These are phyloP conservation scores for Fusarium haematococcum DNA, from an alignment of 2,329 filamentous ascomycete species.

Conservation along the genomic window DNA sequence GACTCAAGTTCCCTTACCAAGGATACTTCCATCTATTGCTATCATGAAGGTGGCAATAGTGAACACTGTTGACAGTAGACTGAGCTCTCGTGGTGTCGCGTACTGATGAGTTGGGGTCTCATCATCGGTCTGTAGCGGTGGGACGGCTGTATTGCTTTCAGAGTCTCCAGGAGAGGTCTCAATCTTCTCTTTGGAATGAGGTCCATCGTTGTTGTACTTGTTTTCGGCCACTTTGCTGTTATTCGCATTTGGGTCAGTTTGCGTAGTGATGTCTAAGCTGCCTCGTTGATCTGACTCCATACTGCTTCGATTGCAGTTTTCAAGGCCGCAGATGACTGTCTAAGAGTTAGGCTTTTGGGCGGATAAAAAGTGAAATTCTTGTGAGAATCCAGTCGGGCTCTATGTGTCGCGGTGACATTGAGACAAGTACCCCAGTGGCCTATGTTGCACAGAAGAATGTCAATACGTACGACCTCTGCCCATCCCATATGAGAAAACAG, in stretches of 20 bases:
- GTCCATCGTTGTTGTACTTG: background rate
- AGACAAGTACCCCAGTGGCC: background rate
- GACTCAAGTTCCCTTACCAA: background rate
- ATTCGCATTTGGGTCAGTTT: background rate
- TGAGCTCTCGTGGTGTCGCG: constrained; percentile 20
- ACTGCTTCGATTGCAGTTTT: background rate
- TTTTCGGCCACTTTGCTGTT: background rate
- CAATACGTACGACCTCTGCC: background rate
- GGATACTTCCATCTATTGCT: constrained; percentile 20
- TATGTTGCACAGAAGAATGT: background rate
- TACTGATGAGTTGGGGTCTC: constrained; percentile 9
- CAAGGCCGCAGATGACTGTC: too few species aligned
- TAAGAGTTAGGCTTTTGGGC: too few species aligned
- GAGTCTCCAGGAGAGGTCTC: background rate
- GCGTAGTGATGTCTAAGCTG: background rate
- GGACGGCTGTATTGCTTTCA: background rate
- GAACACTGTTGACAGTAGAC: constrained; percentile 20
- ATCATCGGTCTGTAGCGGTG: background rate
- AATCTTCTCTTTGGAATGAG: background rate
- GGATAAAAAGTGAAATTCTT: too few species aligned
- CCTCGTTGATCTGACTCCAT: constrained; percentile 6
- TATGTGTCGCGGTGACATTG: background rate
- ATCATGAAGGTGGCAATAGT: constrained; percentile 24
- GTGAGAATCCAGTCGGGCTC: background rate
- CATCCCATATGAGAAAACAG: background rate